Evolutionary conservation across 1,284 basidiomycete genomes (phyloP).

Genomic region (Pascua sp.): DNA sequence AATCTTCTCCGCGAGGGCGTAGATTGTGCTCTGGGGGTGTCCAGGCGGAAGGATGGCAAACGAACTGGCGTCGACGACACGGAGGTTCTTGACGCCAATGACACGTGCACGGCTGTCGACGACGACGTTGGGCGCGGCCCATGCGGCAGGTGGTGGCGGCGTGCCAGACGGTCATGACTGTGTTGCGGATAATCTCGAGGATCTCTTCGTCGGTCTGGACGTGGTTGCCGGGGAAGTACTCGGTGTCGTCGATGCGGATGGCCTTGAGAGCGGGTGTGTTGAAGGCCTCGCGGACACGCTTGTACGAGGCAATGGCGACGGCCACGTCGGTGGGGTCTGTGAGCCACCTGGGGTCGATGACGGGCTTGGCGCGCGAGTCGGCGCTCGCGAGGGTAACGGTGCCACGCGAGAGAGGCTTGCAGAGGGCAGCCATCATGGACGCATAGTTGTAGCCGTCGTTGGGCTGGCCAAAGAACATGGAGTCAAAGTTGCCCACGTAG

Average conservation of each 20-base stretch:
- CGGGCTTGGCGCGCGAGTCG: background rate
- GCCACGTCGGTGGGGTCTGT: slow-evolving; percentile 6
- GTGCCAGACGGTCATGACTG: slow-evolving; percentile 4
- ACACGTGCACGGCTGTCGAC: slow-evolving; percentile 4
- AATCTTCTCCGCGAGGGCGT: slow-evolving; percentile 9
- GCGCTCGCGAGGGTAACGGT: background rate
- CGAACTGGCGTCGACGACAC: slow-evolving; percentile 7
- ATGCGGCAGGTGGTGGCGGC: slow-evolving; percentile 4
- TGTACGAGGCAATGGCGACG: slow-evolving; percentile 4
- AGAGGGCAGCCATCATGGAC: slow-evolving; percentile 1
- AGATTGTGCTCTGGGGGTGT: slow-evolving; percentile 1
- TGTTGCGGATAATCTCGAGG: background rate
- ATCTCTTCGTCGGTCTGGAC: slow-evolving; percentile 5
- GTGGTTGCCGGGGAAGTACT: slow-evolving; percentile 3
- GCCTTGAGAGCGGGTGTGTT: background rate
- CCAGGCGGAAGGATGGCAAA: slow-evolving; percentile 7
- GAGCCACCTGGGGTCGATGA: slow-evolving; percentile 3
- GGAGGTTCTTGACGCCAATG: slow-evolving; percentile 2
- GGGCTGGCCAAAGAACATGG: background rate
- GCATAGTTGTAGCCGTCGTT: slow-evolving; percentile 7
- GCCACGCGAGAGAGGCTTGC: background rate
- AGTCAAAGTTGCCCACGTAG: slow-evolving; percentile 1
- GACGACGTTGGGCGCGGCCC: slow-evolving; percentile 6
- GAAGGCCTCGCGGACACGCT: slow-evolving; percentile 1
- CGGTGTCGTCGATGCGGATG: background rate